phyloP scores from a whole-genome alignment of 2,329 filamentous ascomycete genomes.

The Coniochaeta sp. region DNA sequence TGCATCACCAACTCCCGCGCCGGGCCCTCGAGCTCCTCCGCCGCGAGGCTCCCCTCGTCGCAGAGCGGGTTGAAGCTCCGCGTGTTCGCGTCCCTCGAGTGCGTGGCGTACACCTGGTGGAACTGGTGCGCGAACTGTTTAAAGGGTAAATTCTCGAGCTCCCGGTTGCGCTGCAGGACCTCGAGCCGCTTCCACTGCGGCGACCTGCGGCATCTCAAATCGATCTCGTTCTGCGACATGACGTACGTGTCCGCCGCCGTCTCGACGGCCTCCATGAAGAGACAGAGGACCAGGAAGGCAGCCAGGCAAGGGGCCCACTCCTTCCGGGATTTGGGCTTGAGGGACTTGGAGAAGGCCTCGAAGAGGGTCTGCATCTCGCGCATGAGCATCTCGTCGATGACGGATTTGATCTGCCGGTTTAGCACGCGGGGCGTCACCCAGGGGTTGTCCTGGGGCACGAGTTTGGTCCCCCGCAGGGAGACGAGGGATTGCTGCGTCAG shows the following conservation, averaged over 20 bases:
- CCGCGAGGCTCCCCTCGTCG: conserved; percentile 32
- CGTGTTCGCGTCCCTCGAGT: conserved; percentile 38
- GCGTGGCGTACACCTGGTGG: conserved; percentile 53
- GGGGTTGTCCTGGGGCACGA: conserved; percentile 34
- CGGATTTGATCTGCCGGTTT: conserved; percentile 48
- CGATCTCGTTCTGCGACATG: conserved; percentile 43
- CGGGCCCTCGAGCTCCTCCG: conserved; percentile 38
- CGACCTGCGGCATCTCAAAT: conserved; percentile 28
- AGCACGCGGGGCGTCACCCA: conserved; percentile 47
- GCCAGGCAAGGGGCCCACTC: conserved; percentile 53
- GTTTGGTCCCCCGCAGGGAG: conserved; percentile 31
- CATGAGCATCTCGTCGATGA: conserved; percentile 48
- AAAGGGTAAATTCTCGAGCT: conserved; percentile 53
- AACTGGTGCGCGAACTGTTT: conserved; percentile 55
- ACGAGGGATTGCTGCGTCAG: conserved; percentile 37
- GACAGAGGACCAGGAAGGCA: conserved; percentile 48
- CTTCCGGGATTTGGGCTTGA: conserved; percentile 45
- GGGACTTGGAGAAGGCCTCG: conserved; percentile 42
- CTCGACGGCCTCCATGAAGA: conserved; percentile 54
- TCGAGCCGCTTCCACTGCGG: conserved; percentile 32
- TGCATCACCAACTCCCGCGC: conserved; percentile 37
- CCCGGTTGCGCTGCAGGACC: conserved; percentile 38
- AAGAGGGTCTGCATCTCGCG: conserved; percentile 45
- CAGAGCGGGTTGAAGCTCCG: conserved; percentile 50
- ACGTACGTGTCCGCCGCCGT: conserved; percentile 45